Evolutionary conservation across 768 basidiomycete genomes (phyloP).

Genomic region (Mycena filopes): DNA sequence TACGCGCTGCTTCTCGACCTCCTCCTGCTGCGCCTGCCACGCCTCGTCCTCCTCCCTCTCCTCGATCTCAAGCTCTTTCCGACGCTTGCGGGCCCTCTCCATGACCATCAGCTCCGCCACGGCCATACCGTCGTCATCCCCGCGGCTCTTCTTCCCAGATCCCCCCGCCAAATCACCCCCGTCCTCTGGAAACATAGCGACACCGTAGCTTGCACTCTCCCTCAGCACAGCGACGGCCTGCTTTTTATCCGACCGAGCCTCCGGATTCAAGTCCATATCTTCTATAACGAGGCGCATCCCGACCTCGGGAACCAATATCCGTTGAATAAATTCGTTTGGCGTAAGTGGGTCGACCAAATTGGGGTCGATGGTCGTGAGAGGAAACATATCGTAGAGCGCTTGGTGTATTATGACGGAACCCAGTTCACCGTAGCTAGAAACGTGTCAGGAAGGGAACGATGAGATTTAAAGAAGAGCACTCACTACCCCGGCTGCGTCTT

Average conservation of each 20-base stretch:
- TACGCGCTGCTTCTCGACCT: slow-evolving; percentile 28
- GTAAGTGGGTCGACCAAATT: slow-evolving; percentile 71
- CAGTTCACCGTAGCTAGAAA: slow-evolving; percentile 82
- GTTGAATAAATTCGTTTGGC: slow-evolving; percentile 80
- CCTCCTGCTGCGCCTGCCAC: slow-evolving; percentile 29
- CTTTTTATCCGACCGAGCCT: slow-evolving; percentile 44
- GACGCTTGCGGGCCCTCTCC: slow-evolving; percentile 62
- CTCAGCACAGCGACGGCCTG: slow-evolving; percentile 69
- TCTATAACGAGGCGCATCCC: slow-evolving; percentile 84
- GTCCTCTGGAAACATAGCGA: slow-evolving; percentile 84
- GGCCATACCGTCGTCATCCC: slow-evolving; percentile 44
- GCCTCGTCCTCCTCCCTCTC: slow-evolving; percentile 46
- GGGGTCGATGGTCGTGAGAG: slow-evolving; percentile 65
- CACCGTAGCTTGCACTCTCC: slow-evolving; percentile 86
- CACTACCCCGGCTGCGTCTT: slow-evolving; percentile 92
- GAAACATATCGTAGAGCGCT: slow-evolving; percentile 80
- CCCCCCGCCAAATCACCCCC: slow-evolving; percentile 51
- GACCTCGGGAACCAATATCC: slow-evolving; percentile 91
- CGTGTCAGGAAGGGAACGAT: not conserved
- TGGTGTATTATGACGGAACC: slow-evolving; percentile 86
- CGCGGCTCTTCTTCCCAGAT: slow-evolving; percentile 35
- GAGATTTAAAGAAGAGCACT: slow-evolving; percentile 44
- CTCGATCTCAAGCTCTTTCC: slow-evolving; percentile 61
- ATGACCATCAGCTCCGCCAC: slow-evolving; percentile 64
- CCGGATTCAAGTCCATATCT: slow-evolving; percentile 64